Conservation (phyloP, 108 stramenopile species). For the Cyclotella cryptica region DNA sequence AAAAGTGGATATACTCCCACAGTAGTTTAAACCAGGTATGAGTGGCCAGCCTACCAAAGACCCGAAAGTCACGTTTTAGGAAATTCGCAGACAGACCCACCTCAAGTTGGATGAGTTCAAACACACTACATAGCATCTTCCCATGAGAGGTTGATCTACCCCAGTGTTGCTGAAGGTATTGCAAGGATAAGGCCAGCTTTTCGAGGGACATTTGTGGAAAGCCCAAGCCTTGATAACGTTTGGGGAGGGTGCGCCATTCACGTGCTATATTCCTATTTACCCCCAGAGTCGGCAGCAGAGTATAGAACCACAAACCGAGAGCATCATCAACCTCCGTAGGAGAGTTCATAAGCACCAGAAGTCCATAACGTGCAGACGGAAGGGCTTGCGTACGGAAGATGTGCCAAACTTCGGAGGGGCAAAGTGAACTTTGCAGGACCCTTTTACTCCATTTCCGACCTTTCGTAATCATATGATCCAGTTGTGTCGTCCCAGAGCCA, state of each 20-base stretch:
- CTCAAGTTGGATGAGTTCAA: slow-evolving; percentile 10
- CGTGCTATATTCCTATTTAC: slow-evolving; percentile 4
- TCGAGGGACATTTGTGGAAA: slow-evolving; percentile 6
- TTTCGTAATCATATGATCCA: no score
- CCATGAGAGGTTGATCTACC: background rate
- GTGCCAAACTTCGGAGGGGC: no score
- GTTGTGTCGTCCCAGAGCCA: no score
- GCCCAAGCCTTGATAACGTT: slow-evolving; percentile 7
- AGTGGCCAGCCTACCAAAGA: slow-evolving; percentile 1
- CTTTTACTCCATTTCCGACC: no score
- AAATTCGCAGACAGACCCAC: slow-evolving; percentile 9
- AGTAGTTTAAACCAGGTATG: slow-evolving; percentile 17
- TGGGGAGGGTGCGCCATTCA: slow-evolving; percentile 1
- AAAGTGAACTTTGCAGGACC: no score
- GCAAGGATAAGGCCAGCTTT: background rate
- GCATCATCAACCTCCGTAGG: background rate
- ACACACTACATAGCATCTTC: background rate
- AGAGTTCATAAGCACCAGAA: background rate
- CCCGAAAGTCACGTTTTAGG: background rate
- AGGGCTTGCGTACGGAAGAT: no score
- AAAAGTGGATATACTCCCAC: no score
- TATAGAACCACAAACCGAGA: background rate
- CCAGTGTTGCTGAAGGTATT: slow-evolving; percentile 8
- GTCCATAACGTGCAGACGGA: slow-evolving; percentile 1
- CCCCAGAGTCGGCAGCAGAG: background rate